Evolutionary conservation across 176 grass and related monocot species (phyloP).

Genomic region (Cymbopogon citratus): DNA sequence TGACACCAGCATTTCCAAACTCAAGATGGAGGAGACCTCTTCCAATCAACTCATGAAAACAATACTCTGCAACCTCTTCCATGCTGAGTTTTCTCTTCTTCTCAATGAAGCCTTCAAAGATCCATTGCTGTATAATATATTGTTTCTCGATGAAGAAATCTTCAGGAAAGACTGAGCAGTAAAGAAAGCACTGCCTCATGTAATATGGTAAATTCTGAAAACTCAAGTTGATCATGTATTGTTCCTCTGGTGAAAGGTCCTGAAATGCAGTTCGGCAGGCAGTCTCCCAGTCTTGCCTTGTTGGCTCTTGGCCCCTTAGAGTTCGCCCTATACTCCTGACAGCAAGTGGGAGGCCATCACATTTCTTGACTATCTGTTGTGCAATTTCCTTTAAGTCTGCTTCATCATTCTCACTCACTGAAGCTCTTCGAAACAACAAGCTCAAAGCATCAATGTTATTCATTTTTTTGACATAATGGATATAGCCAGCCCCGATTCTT

Average conservation of each 20-base stretch:
- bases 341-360: background rate
- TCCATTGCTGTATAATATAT: background rate
- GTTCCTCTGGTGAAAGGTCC: background rate
- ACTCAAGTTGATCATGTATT: background rate
- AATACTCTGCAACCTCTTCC: background rate
- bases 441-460: background rate
- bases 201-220: background rate
- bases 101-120: background rate
- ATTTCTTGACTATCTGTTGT: background rate
- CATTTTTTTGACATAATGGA: background rate
- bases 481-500: background rate
- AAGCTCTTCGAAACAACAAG: background rate
- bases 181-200: background rate
- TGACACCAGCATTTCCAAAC: background rate
- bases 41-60: background rate
- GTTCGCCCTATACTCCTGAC: background rate
- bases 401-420: background rate
- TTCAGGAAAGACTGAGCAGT: background rate
- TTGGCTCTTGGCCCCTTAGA: background rate
- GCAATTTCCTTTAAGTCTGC: background rate
- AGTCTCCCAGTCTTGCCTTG: background rate
- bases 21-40: background rate
- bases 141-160: background rate
- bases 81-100: background rate
- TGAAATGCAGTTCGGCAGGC: background rate